These are phyloP conservation scores for Lactuca sativa DNA, from an alignment of 129 eudicot genomes.

Conservation along the genomic window DNA sequence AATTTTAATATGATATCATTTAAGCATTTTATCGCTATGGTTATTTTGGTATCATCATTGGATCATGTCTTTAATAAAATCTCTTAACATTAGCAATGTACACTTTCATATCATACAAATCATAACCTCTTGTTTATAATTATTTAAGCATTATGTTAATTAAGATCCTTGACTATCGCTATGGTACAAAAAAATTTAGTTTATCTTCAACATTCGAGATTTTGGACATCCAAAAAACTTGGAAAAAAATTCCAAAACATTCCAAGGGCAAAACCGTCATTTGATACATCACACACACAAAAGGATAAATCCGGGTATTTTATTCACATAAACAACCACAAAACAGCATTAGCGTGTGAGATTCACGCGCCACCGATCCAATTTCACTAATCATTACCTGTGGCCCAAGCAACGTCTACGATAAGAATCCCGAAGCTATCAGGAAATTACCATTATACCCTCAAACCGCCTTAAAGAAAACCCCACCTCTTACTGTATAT, in stretches of 20 bases:
- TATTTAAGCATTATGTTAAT: no score
- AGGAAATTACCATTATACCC: slow-evolving; percentile 25
- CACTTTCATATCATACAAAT: no score
- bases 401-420: slow-evolving; percentile 26
- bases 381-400: background rate
- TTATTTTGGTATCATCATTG: no score
- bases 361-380: slow-evolving; percentile 8
- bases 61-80: no score
- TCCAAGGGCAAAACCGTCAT: slow-evolving; percentile 12
- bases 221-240: background rate
- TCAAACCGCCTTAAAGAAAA: slow-evolving; percentile 47
- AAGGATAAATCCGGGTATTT: slow-evolving; percentile 34
- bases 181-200: background rate
- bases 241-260: background rate
- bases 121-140: no score
- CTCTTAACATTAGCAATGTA: no score
- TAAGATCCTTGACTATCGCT: no score
- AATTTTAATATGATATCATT: no score
- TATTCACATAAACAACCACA: slow-evolving; percentile 21
- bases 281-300: slow-evolving; percentile 5
- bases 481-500: slow-evolving; percentile 27
- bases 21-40: no score
- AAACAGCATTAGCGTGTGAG: slow-evolving; percentile 3
- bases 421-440: slow-evolving; percentile 14
- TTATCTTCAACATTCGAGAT: background rate